phyloP scores from a whole-genome alignment of 345 rosid genomes.

The Psidium guajava region DNA sequence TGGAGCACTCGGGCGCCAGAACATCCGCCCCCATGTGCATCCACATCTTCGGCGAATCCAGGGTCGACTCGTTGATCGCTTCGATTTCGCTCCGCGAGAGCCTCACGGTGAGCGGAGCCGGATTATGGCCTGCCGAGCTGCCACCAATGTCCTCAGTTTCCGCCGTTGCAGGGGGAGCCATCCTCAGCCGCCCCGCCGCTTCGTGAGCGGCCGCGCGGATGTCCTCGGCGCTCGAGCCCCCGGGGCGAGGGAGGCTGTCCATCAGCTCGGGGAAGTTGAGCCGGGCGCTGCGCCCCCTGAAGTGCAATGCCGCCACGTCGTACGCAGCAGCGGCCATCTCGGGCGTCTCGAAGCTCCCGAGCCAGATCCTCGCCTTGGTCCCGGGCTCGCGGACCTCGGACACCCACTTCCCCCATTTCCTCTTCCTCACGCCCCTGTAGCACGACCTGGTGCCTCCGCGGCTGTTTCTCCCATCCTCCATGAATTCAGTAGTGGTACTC shows the following conservation, averaged over 20 bases:
- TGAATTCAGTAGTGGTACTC: neutral
- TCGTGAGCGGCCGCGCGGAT: slow-evolving; percentile 69
- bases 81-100: slow-evolving; percentile 69
- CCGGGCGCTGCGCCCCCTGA: slow-evolving; percentile 47
- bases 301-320: slow-evolving; percentile 65
- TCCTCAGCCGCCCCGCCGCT: slow-evolving; percentile 22
- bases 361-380: slow-evolving; percentile 73
- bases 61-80: slow-evolving; percentile 66
- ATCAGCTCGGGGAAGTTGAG: slow-evolving; percentile 66
- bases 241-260: slow-evolving; percentile 36
- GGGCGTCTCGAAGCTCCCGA: slow-evolving; percentile 71
- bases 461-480: neutral
- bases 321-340: slow-evolving; percentile 97
- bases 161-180: slow-evolving; percentile 1
- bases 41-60: slow-evolving; percentile 75
- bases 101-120: slow-evolving; percentile 38
- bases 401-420: slow-evolving; percentile 99
- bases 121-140: neutral
- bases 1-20: neutral
- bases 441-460: neutral
- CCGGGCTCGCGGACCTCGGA: slow-evolving; percentile 90
- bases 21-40: slow-evolving; percentile 17
- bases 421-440: slow-evolving; percentile 69
- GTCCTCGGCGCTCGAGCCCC: slow-evolving; percentile 39
- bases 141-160: neutral